phyloP scores from a whole-genome alignment of 129 eudicot species.

The Heracleum sosnowskyi region DNA sequence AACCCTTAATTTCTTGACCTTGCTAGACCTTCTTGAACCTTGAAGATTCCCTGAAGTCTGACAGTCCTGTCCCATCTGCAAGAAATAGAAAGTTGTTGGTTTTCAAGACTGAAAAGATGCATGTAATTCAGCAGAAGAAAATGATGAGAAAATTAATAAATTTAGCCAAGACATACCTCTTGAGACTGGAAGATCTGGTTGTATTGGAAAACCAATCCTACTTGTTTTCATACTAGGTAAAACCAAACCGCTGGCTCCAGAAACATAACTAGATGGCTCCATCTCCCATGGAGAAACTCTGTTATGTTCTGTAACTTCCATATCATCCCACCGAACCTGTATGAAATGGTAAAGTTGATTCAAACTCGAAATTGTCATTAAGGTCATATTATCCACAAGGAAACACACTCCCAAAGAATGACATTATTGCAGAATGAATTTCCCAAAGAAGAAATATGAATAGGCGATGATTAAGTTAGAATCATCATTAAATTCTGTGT shows the following conservation, averaged over 20 bases:
- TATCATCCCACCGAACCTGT: conserved; percentile 91
- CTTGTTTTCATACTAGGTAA: conserved; percentile 57
- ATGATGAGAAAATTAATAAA: not conserved
- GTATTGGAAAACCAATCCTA: conserved; percentile 38
- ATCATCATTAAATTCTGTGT: not conserved
- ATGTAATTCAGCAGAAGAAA: not conserved
- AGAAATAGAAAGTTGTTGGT: not conserved
- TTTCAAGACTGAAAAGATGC: not conserved
- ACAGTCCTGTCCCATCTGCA: conserved; percentile 48
- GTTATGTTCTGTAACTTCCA: conserved; percentile 40
- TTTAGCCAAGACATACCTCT: conserved; percentile 26
- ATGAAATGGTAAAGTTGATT: not conserved
- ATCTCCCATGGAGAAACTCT: conserved; percentile 98
- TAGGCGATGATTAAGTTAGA: not conserved
- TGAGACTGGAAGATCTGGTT: conserved; percentile 45
- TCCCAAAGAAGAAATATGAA: not conserved
- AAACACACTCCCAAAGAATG: not conserved
- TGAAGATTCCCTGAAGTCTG: conserved; percentile 66
- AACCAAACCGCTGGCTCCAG: conserved; percentile 43
- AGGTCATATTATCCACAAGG: not conserved
- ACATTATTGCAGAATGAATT: not conserved
- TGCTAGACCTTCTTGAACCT: conserved; percentile 98
- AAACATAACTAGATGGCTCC: conserved; percentile 55
- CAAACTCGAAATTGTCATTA: not conserved
- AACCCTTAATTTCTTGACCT: conserved; percentile 96